Base-by-base conservation (phyloP, 352 stramenopile species). In the Phytophthora palmivora region DNA sequence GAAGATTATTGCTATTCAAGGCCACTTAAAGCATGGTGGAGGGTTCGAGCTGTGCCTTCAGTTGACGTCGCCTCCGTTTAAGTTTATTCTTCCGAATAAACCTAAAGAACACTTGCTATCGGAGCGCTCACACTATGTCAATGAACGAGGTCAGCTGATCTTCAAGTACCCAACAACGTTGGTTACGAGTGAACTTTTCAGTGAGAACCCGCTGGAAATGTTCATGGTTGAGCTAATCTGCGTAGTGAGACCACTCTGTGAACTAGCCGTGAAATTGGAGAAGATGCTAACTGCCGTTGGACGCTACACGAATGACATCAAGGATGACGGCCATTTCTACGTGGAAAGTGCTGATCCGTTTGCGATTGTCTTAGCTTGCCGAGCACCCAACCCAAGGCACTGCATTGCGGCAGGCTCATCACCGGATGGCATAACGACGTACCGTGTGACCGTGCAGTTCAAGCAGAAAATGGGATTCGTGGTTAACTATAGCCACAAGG, bases 201-300 rank as follows among this genome's bases (percentile, higher is more conserved):
- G 84, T 60, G 87, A 95, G 67, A 94, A 93, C 30, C 87, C 87
- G 8, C 69, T 95, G 22, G 84, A 94, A 50, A 74, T 93, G 32
- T 95, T 95, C 67, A 94, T 95, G 79, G 80, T 92, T 11, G 87
- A 95, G 58, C 70, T 95, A 4, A 88, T 95, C n/a, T 93, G 84
- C 48, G 83, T 91, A 22, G 85, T 95, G 24, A 91, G 89, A 57
- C 87, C 87, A 22, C 67, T 95, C n/a, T 92, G 83, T 70, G 85
- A 95, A 47, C 72, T 95, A 16, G 87, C 79, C 8, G 84, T 88
- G 8, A 94, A 94, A 62, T 64, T 95, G 28, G 84, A 95, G 58
- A 84, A 77, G 54, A 92, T 92, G 48, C 54, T 95, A 39, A 73
- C 53, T 22, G 57, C 74, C 11, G 75, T 87, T 1, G 79, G 77